A percentile compares a stretch with the other conserved stretches of the same genome.
Conservation (phyloP, 352 stramenopile genomes). For the Thraustochytrium striatum region DNA sequence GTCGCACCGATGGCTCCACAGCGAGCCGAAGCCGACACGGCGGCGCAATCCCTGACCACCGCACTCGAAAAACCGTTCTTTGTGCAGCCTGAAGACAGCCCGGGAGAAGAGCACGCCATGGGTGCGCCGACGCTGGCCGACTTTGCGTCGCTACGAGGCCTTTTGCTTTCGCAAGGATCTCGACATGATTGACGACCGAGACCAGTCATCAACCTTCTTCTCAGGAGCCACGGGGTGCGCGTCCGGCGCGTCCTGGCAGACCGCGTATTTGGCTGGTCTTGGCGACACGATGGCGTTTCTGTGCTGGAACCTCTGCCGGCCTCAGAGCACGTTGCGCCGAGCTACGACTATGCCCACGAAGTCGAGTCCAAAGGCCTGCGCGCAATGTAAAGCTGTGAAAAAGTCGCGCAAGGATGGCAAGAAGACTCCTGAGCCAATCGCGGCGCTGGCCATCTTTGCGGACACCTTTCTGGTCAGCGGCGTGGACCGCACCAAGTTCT, state of each 20-base stretch:
- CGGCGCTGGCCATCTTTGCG: no score
- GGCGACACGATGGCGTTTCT: background rate
- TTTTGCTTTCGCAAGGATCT: conserved; percentile 33
- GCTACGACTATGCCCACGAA: no score
- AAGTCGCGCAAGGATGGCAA: no score
- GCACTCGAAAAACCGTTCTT: no score
- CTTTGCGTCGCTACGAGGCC: conserved; percentile 13
- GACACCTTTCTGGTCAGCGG: no score
- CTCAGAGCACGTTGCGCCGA: no score
- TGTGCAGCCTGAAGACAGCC: background rate
- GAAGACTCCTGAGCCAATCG: no score
- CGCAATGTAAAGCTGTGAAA: no score
- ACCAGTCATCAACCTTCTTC: background rate
- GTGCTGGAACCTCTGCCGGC: background rate
- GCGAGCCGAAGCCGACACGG: no score
- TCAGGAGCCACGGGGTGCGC: conserved; percentile 7
- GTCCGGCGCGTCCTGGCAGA: background rate
- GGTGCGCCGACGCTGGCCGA: background rate
- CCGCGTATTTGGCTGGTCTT: conserved; percentile 4
- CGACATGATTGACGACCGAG: conserved; percentile 1
- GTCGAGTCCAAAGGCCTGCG: no score
- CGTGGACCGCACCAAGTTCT: no score
- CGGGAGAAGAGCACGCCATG: background rate
- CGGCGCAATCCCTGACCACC: background rate
- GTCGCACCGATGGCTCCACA: background rate